Evolutionary conservation across 208 protist genomes (phyloP).

Genomic region (Wallacemonas sp.): DNA sequence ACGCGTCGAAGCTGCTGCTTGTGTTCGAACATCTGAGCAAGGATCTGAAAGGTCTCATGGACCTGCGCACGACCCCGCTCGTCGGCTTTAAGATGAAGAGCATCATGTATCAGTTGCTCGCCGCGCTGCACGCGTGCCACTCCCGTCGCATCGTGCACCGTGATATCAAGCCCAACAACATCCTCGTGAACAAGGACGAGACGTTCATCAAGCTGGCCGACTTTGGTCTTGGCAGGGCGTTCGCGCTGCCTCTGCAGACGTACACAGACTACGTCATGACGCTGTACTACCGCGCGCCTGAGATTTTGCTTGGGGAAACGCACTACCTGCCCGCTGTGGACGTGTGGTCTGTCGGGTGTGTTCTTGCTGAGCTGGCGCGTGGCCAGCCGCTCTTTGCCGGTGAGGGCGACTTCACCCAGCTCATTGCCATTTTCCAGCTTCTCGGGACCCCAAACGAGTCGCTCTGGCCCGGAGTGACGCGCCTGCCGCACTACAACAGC

Average conservation of each 20-base stretch:
- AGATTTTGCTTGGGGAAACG: conserved; percentile 89
- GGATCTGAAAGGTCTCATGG: conserved; percentile 95
- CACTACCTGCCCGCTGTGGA: conserved; percentile 91
- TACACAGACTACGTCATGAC: conserved; percentile 93
- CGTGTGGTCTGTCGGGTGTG: conserved; percentile 94
- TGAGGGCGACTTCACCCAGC: conserved; percentile 87
- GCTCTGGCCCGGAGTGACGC: conserved; percentile 70
- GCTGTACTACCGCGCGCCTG: conserved; percentile 94
- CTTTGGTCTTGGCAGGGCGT: conserved; percentile 88
- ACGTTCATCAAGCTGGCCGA: conserved; percentile 86
- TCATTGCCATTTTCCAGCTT: conserved; percentile 88
- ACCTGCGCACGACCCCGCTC: conserved; percentile 61
- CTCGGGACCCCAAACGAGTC: conserved; percentile 93
- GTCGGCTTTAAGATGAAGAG: conserved; percentile 55
- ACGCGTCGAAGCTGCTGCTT: conserved; percentile 92
- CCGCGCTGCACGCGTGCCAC: conserved; percentile 85
- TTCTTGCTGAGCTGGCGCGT: conserved; percentile 94
- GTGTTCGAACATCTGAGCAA: conserved; percentile 97
- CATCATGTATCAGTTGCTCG: conserved; percentile 82
- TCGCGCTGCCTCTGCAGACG: conserved; percentile 79
- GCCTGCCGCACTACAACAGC: conserved; percentile 67
- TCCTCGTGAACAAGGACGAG: conserved; percentile 76
- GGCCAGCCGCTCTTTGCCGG: conserved; percentile 78
- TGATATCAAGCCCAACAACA: conserved; percentile 91
- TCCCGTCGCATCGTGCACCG: conserved; percentile 86